Conservation (phyloP, 371 early-diverging fungal genomes). For the Actinomortierella wolfii region DNA sequence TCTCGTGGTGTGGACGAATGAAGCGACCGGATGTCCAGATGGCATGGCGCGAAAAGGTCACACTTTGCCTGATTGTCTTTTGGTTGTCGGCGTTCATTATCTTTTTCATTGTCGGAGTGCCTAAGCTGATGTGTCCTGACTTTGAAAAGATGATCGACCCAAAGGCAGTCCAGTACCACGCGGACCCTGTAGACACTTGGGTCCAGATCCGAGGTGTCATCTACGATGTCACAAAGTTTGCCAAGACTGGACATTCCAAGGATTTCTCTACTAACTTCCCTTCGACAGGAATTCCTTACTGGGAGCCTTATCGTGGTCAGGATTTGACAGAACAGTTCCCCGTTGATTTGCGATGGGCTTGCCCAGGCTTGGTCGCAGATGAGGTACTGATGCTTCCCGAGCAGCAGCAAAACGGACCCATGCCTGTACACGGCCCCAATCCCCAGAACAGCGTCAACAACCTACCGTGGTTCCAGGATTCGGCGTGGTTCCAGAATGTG, state of each 20-base stretch:
- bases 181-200: conserved; percentile 43
- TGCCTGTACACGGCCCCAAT: conserved; percentile 25
- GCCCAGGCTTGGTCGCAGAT: conserved; percentile 53
- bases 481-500: conserved; percentile 26
- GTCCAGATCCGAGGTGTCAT: conserved; percentile 60
- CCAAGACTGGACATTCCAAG: conserved; percentile 50
- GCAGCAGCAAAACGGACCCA: background rate
- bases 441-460: conserved; percentile 1
- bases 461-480: conserved; percentile 15
- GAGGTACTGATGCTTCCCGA: conserved; percentile 11
- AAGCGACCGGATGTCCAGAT: conserved; percentile 71
- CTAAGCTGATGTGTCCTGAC: conserved; percentile 83
- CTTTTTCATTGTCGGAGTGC: conserved; percentile 88
- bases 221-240: conserved; percentile 63
- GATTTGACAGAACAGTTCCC: conserved; percentile 24
- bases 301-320: conserved; percentile 14
- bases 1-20: conserved; percentile 72
- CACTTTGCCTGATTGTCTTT: conserved; percentile 72
- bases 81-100: conserved; percentile 79
- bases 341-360: conserved; percentile 48
- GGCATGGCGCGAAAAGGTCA: conserved; percentile 86
- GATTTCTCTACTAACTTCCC: conserved; percentile 36
- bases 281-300: conserved; percentile 21
- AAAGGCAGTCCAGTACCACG: conserved; percentile 48
- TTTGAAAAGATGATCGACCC: conserved; percentile 35